Conservation (phyloP, 2,329 filamentous ascomycete species). For the Neoascochyta sp. region DNA sequence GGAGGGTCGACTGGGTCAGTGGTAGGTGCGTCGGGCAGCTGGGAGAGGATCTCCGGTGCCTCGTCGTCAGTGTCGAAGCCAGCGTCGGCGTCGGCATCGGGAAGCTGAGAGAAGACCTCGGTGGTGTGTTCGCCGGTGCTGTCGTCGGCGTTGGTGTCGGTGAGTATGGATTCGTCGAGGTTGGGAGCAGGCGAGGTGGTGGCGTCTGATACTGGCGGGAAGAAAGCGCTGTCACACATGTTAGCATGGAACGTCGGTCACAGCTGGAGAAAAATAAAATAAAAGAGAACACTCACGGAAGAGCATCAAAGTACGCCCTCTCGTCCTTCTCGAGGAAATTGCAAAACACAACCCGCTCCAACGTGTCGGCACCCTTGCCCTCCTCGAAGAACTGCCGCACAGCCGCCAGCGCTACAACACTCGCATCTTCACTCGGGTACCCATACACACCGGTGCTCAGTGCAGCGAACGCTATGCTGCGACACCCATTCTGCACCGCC, state of each 20-base stretch:
- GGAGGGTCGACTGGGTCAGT: constrained; percentile 44
- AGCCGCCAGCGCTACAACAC: constrained; percentile 63
- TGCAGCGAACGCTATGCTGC: constrained; percentile 74
- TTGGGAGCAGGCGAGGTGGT: background rate
- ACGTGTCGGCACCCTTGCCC: constrained; percentile 42
- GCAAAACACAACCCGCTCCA: constrained; percentile 80
- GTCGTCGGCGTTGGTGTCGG: too few relatives aligned
- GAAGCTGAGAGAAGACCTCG: constrained; percentile 43
- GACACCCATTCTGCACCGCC: constrained; percentile 64
- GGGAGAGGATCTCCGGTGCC: constrained; percentile 40
- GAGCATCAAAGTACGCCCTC: constrained; percentile 61
- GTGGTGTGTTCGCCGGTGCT: constrained; percentile 24
- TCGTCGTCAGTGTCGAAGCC: constrained; percentile 42
- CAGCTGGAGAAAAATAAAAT: too few relatives aligned
- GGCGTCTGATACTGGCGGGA: constrained; percentile 23
- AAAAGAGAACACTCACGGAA: constrained; percentile 82
- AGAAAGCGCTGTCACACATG: constrained; percentile 27
- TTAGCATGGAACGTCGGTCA: background rate
- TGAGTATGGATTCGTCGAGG: too few relatives aligned
- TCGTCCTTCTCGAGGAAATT: constrained; percentile 78
- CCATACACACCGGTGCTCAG: constrained; percentile 89
- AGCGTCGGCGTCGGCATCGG: constrained; percentile 47
- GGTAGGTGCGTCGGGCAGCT: constrained; percentile 49
- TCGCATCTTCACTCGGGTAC: constrained; percentile 73
- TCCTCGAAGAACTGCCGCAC: constrained; percentile 55